Base-by-base conservation (phyloP, 2,329 filamentous ascomycete species). In the Alternaria ventricosa region DNA sequence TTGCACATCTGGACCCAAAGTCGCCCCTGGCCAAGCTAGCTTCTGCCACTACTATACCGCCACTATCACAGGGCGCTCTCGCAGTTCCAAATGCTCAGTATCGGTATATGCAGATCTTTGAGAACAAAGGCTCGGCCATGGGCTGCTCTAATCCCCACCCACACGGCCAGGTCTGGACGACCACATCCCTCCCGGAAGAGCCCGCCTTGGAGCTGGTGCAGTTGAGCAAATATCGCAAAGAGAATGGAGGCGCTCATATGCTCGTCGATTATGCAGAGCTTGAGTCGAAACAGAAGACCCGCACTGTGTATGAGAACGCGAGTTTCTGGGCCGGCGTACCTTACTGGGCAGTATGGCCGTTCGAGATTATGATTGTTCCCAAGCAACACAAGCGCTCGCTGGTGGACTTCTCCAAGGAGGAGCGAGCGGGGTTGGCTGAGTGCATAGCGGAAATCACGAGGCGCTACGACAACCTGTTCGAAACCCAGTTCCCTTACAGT, bases 311-410 rank as follows among this genome's bases (percentile, higher is more conserved):
- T 78, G 90, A 96, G 79, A 99, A 99, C 78, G 87, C 87, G 11
- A 85, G 85, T 1, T 99, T 98, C 79, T 83, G 97, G 45, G 90
- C 94, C 0, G 88, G 98, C 15, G 97, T 94, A 75, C 96, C 96
- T 0, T 99, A 96, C 94, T 99, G 96, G 96, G 96, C 93, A 1
- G 87, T 93, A 18, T 99, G 96, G 96, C 96, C 96, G 0, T 99
- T 97, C 66, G 96, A 99, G 84, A 91, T 95, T 50, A 91, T 99
- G 84, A 87, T 99, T 63, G 85, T 97, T 28, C 89, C 92, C 65
- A 96, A 93, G 82, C 85, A 89, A 65, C 94, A 97, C 79, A 91
- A 94, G 70, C 89, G 94, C 45, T 91, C 92, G 1, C 85, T 99
- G 49, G 89, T 97, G 15, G 95, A 99, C 78, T 85, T 99, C 41